These are phyloP conservation scores for Fraxinus greggii DNA, from an alignment of 305 asterid species.

Conservation along the genomic window DNA sequence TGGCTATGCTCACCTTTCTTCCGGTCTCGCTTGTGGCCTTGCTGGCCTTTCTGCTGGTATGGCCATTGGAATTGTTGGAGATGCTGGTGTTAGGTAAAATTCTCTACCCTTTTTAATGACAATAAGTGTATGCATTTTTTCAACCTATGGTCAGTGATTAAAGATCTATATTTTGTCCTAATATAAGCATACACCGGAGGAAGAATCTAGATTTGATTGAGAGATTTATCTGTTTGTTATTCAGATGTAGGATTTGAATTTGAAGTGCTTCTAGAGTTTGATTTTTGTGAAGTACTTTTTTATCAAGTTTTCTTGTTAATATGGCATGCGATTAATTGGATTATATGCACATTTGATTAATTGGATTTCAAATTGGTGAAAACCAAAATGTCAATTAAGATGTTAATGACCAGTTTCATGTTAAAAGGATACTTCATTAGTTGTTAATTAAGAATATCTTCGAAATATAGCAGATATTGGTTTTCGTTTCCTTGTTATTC, in stretches of 20 bases:
- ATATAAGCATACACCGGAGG: not conserved
- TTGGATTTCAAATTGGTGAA: not conserved
- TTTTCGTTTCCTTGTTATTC: not conserved
- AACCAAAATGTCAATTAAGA: not conserved
- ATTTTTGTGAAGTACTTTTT: not conserved
- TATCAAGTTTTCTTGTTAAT: not conserved
- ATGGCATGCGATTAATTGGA: not conserved
- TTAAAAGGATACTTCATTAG: not conserved
- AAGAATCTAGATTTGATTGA: not conserved
- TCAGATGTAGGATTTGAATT: not conserved
- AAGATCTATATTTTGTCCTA: not conserved
- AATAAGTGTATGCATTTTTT: not conserved
- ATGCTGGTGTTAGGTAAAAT: constrained; percentile 65
- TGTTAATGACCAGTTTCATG: not conserved
- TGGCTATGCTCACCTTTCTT: constrained; percentile 72
- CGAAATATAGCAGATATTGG: not conserved
- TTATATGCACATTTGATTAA: not conserved
- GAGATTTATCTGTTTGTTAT: not conserved
- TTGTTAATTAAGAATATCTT: not conserved
- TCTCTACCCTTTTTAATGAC: not conserved
- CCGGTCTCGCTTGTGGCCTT: constrained; percentile 71
- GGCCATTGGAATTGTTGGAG: constrained; percentile 75
- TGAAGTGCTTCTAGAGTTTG: not conserved
- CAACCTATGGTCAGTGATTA: not conserved
- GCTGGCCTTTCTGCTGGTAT: constrained; percentile 75